These are phyloP conservation scores for Medicago arabica DNA, from an alignment of 306 rosid species.

Conservation along the genomic window DNA sequence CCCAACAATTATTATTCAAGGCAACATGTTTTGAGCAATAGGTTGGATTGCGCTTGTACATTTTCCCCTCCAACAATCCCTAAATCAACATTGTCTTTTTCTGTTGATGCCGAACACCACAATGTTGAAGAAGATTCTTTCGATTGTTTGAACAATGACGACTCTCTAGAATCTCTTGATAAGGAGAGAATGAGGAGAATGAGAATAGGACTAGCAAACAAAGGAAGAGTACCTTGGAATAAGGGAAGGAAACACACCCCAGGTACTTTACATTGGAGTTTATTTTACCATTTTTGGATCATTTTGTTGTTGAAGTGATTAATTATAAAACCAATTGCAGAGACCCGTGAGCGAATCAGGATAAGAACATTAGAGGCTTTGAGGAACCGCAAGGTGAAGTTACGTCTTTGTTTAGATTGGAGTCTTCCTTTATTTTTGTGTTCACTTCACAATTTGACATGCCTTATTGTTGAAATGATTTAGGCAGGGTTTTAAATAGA, in stretches of 20 bases:
- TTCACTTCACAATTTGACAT: slow-evolving; percentile 23
- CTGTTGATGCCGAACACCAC: too few species aligned
- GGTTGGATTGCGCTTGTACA: slow-evolving; percentile 41
- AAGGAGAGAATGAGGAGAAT: slow-evolving; percentile 74
- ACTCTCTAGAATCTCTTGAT: slow-evolving; percentile 35
- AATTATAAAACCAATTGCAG: slow-evolving; percentile 46
- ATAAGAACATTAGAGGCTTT: slow-evolving; percentile 79
- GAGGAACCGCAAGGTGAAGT: slow-evolving; percentile 94
- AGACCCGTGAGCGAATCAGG: slow-evolving; percentile 76
- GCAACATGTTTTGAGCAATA: slow-evolving; percentile 44
- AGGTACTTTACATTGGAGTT: slow-evolving; percentile 47
- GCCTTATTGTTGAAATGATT: slow-evolving; percentile 14
- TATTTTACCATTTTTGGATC: slow-evolving; percentile 18
- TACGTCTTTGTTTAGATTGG: slow-evolving; percentile 45
- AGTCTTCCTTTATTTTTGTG: slow-evolving; percentile 28
- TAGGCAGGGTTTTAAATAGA: background rate
- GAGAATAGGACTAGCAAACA: slow-evolving; percentile 86
- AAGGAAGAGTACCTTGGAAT: slow-evolving; percentile 94
- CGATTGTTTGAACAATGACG: background rate
- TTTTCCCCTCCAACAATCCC: slow-evolving; percentile 35
- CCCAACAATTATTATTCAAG: slow-evolving; percentile 43
- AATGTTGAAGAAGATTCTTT: too few species aligned
- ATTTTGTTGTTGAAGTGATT: slow-evolving; percentile 35
- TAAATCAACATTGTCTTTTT: slow-evolving; percentile 37
- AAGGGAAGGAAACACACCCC: slow-evolving; percentile 82